phyloP scores from a whole-genome alignment of 306 rosid species.

The Senna siamea region DNA sequence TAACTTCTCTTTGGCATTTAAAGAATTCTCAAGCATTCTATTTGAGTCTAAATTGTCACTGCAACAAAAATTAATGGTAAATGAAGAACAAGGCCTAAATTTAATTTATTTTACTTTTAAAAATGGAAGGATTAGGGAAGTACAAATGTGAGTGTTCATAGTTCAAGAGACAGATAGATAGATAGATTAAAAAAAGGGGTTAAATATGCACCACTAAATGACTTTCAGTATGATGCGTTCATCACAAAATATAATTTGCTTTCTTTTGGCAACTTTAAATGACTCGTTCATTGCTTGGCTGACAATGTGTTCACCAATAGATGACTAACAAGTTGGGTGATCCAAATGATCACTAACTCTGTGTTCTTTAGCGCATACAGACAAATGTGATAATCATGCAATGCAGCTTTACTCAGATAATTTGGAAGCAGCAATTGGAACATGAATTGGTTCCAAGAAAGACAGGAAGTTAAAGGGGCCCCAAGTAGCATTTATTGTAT shows the following conservation, averaged over 20 bases:
- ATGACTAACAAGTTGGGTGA: slow-evolving; percentile 9
- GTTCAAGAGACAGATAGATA: slow-evolving; percentile 22
- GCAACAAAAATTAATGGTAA: slow-evolving; percentile 44
- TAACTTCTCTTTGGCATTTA: slow-evolving; percentile 91
- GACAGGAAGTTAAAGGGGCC: slow-evolving; percentile 15
- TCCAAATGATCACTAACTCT: slow-evolving; percentile 8
- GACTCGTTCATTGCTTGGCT: slow-evolving; percentile 26
- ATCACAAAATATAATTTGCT: slow-evolving; percentile 21
- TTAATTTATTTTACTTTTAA: neutral
- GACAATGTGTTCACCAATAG: slow-evolving; percentile 7
- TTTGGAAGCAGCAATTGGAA: slow-evolving; percentile 18
- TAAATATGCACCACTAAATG: slow-evolving; percentile 14
- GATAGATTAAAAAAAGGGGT: slow-evolving; percentile 12
- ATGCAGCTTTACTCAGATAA: slow-evolving; percentile 21
- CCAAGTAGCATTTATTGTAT: neutral
- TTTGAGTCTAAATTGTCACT: slow-evolving; percentile 83
- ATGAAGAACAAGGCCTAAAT: slow-evolving; percentile 30
- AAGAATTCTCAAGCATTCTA: slow-evolving; percentile 84
- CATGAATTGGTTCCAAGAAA: slow-evolving; percentile 23
- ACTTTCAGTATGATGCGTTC: slow-evolving; percentile 32
- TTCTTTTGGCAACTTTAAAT: slow-evolving; percentile 21
- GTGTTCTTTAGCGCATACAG: neutral
- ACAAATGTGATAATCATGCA: slow-evolving; percentile 8
- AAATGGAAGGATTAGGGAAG: slow-evolving; percentile 6
- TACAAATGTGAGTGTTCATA: slow-evolving; percentile 16